These are phyloP conservation scores for Cyclostephanos invisitatus DNA, from an alignment of 108 stramenopile species.

Conservation along the genomic window DNA sequence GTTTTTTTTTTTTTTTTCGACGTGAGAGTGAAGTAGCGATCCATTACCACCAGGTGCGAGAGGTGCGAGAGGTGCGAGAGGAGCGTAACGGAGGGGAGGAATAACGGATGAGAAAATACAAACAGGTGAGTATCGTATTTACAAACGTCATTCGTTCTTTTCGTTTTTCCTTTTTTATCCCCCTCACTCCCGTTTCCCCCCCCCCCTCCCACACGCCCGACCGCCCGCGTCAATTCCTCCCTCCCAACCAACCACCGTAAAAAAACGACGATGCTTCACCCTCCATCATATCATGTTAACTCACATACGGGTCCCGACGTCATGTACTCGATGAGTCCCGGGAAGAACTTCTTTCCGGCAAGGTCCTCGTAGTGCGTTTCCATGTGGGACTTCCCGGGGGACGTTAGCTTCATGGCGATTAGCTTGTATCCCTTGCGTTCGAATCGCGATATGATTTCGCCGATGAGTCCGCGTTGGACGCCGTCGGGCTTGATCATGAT, in stretches of 20 bases:
- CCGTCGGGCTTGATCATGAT: constrained; percentile 98
- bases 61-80: too few relatives aligned
- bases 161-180: too few relatives aligned
- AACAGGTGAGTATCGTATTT: too few relatives aligned
- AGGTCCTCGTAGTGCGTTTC: constrained; percentile 96
- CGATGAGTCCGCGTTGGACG: constrained; percentile 96
- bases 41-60: too few relatives aligned
- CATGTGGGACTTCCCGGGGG: constrained; percentile 85
- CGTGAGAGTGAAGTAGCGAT: too few relatives aligned
- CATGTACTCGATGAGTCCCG: constrained; percentile 95
- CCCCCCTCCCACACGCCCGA: too few relatives aligned
- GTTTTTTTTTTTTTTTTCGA: too few relatives aligned
- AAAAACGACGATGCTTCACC: background rate
- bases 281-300: background rate
- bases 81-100: too few relatives aligned
- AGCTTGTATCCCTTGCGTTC: constrained; percentile 98
- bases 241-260: background rate
- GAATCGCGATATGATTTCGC: constrained; percentile 97
- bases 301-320: constrained; percentile 90
- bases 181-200: too few relatives aligned
- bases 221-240: background rate
- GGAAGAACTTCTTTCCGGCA: constrained; percentile 94
- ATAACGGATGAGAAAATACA: too few relatives aligned
- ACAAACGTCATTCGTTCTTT: too few relatives aligned
- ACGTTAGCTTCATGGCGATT: constrained; percentile 92